Percentiles rank a stretch among this genome's conserved stretches.
These are phyloP conservation scores for Triticum monococcum DNA, from an alignment of 176 grass and related monocot genomes.

Conservation along the genomic window DNA sequence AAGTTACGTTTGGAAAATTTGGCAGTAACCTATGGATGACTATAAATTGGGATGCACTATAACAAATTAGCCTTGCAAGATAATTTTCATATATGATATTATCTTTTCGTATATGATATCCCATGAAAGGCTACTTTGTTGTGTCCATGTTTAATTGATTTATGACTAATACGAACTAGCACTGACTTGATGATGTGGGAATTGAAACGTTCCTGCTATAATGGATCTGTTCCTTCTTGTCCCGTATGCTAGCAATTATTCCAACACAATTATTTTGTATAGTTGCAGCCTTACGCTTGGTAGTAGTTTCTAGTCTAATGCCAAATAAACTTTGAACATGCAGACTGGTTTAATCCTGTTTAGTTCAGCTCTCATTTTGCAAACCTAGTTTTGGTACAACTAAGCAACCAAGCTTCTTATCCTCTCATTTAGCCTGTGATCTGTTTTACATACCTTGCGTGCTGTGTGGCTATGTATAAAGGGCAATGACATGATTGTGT, in stretches of 20 bases:
- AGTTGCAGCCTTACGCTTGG: background rate
- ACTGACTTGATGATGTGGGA: background rate
- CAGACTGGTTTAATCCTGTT: background rate
- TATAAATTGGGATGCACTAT: background rate
- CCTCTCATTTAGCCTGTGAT: background rate
- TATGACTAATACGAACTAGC: background rate
- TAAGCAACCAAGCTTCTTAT: background rate
- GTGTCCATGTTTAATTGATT: background rate
- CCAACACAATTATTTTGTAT: background rate
- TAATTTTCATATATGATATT: background rate
- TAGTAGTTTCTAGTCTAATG: background rate
- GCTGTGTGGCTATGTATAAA: background rate
- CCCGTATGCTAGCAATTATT: background rate
- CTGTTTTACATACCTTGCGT: background rate
- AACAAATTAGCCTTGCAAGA: background rate
- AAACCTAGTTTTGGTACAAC: background rate
- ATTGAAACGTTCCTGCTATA: background rate
- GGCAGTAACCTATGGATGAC: background rate
- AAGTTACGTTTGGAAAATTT: background rate
- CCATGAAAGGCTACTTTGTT: background rate
- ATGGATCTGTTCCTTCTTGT: background rate
- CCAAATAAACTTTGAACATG: constrained; percentile 2
- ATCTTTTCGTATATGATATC: background rate
- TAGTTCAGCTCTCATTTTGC: background rate
- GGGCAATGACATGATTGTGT: background rate